These are phyloP conservation scores for Clonostachys solani DNA, from an alignment of 2,329 filamentous ascomycete species.

Conservation along the genomic window DNA sequence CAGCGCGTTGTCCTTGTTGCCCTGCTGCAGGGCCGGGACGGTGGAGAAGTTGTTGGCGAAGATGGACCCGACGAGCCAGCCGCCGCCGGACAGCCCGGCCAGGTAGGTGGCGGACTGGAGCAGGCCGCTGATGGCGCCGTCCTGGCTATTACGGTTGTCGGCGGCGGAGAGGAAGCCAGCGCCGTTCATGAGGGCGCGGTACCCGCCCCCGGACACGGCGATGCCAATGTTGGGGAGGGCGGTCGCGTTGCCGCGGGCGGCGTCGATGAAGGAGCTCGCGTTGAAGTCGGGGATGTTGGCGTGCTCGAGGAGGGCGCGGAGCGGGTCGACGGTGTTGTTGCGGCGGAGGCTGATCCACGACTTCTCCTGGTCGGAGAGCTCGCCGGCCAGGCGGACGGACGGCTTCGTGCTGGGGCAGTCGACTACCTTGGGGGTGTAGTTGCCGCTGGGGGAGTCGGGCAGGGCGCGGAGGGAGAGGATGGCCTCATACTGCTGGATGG, in stretches of 20 bases:
- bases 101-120: slow-evolving; percentile 74
- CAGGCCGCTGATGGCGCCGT: slow-evolving; percentile 57
- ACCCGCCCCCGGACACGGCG: slow-evolving; percentile 74
- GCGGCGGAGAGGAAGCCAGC: slow-evolving; percentile 71
- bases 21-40: slow-evolving; percentile 51
- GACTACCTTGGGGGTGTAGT: slow-evolving; percentile 58
- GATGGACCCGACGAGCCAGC: slow-evolving; percentile 71
- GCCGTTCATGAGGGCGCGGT: slow-evolving; percentile 72
- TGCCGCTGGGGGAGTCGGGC: slow-evolving; percentile 38
- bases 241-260: slow-evolving; percentile 24
- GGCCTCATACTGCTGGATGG: too few species aligned
- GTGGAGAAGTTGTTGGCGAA: slow-evolving; percentile 74
- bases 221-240: slow-evolving; percentile 54
- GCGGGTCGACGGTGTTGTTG: slow-evolving; percentile 8
- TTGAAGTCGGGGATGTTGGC: slow-evolving; percentile 9
- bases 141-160: slow-evolving; percentile 60
- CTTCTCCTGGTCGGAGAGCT: slow-evolving; percentile 9
- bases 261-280: slow-evolving; percentile 8
- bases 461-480: slow-evolving; percentile 17
- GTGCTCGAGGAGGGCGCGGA: slow-evolving; percentile 8
- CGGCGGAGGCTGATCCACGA: slow-evolving; percentile 8
- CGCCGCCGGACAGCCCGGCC: slow-evolving; percentile 68
- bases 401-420: slow-evolving; percentile 8
- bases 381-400: slow-evolving; percentile 7
- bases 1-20: slow-evolving; percentile 28